A percentile compares a stretch with the other conserved stretches of the same genome.
Conservation (phyloP, 192 early-diverging fungal genomes). For the Pilaira anomala region DNA sequence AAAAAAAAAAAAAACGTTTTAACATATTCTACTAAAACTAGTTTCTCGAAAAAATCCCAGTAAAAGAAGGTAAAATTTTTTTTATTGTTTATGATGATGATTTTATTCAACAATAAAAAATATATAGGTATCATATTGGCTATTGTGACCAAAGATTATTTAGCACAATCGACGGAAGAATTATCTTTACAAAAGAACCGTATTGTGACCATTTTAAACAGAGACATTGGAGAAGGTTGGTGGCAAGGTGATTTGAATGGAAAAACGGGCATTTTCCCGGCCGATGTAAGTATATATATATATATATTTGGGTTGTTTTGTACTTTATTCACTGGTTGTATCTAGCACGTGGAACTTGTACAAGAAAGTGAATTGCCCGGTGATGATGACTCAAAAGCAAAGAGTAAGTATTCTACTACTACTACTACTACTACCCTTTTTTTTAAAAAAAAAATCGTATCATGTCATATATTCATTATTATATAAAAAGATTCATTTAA, state of each 20-base stretch:
- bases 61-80: constrained; percentile 5
- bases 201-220: constrained; percentile 63
- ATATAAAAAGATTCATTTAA: constrained; percentile 43
- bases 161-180: constrained; percentile 57
- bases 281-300: constrained; percentile 41
- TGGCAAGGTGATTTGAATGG: constrained; percentile 66
- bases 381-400: constrained; percentile 11
- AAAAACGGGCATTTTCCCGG: constrained; percentile 63
- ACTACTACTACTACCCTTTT: not conserved
- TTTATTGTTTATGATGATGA: no score
- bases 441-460: constrained; percentile 8
- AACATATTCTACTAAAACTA: not conserved
- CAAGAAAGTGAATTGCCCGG: constrained; percentile 2
- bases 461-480: not conserved
- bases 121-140: constrained; percentile 37
- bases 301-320: constrained; percentile 17
- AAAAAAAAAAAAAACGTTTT: not conserved
- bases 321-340: no score
- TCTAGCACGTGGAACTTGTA: constrained; percentile 12
- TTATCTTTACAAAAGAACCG: constrained; percentile 60
- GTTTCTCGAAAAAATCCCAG: constrained; percentile 21
- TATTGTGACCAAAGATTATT: constrained; percentile 64
- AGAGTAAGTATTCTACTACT: not conserved
- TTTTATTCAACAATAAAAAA: not conserved
- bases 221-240: constrained; percentile 60